Evolutionary conservation across 192 early-diverging fungal genomes (phyloP).

Genomic region (Podila minutissima): DNA sequence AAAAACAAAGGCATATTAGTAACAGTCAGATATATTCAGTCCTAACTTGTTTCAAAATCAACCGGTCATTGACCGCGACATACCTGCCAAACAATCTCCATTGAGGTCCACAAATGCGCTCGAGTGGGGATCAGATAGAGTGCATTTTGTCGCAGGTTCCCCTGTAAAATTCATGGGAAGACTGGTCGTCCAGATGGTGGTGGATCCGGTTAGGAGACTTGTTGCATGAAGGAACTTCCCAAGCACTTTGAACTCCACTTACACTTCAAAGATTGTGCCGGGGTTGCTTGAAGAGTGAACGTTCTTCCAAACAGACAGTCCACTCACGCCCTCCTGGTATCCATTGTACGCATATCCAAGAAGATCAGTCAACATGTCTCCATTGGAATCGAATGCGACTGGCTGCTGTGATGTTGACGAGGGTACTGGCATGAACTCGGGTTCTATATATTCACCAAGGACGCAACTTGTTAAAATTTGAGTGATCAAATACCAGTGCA

Average conservation of each 20-base stretch:
- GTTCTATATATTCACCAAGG: conserved; percentile 23
- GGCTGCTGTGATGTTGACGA: conserved; percentile 64
- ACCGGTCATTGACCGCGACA: background rate
- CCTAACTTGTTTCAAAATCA: background rate
- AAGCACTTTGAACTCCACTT: conserved; percentile 4
- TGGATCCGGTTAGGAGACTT: background rate
- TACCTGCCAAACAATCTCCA: conserved; percentile 89
- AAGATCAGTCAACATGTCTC: conserved; percentile 69
- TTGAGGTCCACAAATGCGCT: conserved; percentile 94
- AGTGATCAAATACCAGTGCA: background rate
- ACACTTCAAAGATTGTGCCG: conserved; percentile 51
- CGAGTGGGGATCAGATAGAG: conserved; percentile 82
- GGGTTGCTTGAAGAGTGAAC: conserved; percentile 25
- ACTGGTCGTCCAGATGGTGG: conserved; percentile 8
- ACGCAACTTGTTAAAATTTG: no score
- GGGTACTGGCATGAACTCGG: conserved; percentile 45
- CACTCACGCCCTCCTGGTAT: conserved; percentile 35
- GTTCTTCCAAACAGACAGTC: conserved; percentile 60
- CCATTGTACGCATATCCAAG: conserved; percentile 59
- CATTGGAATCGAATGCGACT: conserved; percentile 68
- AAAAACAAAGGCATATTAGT: background rate
- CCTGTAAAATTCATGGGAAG: conserved; percentile 42
- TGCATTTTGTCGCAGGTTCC: conserved; percentile 60
- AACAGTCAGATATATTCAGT: background rate
- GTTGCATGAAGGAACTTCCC: no score